phyloP scores from a whole-genome alignment of 2,329 filamentous ascomycete genomes.

The Sarocladium strictum region DNA sequence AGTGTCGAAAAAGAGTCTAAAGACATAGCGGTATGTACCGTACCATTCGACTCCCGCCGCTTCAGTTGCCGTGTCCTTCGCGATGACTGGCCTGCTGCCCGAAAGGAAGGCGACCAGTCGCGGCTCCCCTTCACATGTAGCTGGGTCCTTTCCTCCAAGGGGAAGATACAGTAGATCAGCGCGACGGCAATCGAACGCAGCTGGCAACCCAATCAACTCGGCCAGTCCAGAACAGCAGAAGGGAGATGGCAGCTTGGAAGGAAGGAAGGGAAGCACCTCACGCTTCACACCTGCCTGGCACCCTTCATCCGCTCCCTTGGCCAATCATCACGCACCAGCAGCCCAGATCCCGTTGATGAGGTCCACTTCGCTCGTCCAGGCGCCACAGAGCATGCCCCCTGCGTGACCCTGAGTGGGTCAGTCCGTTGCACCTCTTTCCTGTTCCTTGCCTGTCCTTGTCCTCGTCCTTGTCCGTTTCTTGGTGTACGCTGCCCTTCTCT shows the following conservation, averaged over 20 bases:
- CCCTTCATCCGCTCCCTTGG: background rate
- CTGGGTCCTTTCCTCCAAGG: too few species aligned
- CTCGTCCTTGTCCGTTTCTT: background rate
- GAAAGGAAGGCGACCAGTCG: background rate
- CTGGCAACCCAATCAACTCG: background rate
- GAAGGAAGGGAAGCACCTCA: background rate
- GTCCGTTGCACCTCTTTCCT: too few species aligned
- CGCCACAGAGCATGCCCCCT: conserved; percentile 8
- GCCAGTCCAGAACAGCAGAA: background rate
- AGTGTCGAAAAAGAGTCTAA: too few species aligned
- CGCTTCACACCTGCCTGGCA: background rate
- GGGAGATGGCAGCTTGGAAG: background rate
- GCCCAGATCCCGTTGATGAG: background rate
- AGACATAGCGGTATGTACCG: background rate
- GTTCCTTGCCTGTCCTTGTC: background rate
- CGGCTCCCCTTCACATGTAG: background rate
- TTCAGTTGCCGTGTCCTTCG: background rate
- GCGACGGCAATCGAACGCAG: background rate
- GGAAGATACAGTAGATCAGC: background rate
- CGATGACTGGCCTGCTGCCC: background rate
- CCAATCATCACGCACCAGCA: background rate
- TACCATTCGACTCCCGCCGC: background rate
- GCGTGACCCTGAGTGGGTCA: conserved; percentile 7
- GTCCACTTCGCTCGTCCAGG: background rate
- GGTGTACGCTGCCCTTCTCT: background rate